Evolutionary conservation across 106 monocot species (phyloP).

Genomic region (Dioscorea alata): DNA sequence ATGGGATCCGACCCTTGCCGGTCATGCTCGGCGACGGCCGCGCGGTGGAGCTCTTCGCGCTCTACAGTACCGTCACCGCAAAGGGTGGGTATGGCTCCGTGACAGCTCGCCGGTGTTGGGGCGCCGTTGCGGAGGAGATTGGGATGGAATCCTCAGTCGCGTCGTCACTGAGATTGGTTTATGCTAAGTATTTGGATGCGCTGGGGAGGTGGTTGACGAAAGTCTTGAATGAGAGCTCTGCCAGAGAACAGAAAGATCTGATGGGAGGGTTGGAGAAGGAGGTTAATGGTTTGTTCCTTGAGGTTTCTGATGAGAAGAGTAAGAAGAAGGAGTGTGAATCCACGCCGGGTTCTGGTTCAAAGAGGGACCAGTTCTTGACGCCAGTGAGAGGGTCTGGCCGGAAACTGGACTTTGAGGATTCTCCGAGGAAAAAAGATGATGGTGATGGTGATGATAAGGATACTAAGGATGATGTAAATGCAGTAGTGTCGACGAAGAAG

Average conservation of each 20-base stretch:
- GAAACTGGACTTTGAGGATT: conserved; percentile 5
- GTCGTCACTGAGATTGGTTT: conserved; percentile 50
- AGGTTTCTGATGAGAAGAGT: conserved; percentile 9
- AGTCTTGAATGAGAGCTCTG: conserved; percentile 15
- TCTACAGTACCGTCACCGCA: conserved; percentile 29
- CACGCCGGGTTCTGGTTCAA: background rate
- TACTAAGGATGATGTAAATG: no score
- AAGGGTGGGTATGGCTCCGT: conserved; percentile 46
- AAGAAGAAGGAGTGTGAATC: background rate
- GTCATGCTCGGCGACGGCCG: conserved; percentile 44
- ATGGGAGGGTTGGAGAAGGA: background rate
- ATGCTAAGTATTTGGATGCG: conserved; percentile 43
- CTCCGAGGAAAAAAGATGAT: background rate
- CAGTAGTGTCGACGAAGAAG: background rate
- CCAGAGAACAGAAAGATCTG: background rate
- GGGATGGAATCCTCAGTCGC: conserved; percentile 28
- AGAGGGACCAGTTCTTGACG: conserved; percentile 38
- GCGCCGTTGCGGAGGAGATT: conserved; percentile 23
- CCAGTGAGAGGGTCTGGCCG: conserved; percentile 6
- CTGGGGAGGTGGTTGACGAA: conserved; percentile 39
- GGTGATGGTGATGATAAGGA: conserved; percentile 4
- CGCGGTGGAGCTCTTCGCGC: conserved; percentile 34
- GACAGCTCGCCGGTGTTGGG: conserved; percentile 25
- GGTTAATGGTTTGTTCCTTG: background rate
- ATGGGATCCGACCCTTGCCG: conserved; percentile 38